These are phyloP conservation scores for Beauveria australis DNA, from an alignment of 2,329 filamentous ascomycete species.

Conservation along the genomic window DNA sequence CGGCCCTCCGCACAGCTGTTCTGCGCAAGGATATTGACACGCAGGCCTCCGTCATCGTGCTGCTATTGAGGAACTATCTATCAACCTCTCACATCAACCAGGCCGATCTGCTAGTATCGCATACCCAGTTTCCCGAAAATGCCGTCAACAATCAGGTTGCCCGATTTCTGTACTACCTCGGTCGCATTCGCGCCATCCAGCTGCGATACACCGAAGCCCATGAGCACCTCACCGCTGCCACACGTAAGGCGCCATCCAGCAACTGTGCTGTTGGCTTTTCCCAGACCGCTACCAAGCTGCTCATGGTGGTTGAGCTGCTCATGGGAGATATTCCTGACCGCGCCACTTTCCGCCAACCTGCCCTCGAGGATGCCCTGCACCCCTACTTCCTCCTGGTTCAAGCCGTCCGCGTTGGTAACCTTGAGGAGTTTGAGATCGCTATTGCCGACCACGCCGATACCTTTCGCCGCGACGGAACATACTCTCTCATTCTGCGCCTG, in stretches of 20 bases:
- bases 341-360: slow-evolving; percentile 82
- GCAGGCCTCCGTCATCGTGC: slow-evolving; percentile 91
- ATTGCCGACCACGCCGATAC: slow-evolving; percentile 73
- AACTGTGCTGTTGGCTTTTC: slow-evolving; percentile 88
- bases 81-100: slow-evolving; percentile 94
- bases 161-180: slow-evolving; percentile 93
- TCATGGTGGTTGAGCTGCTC: slow-evolving; percentile 89
- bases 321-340: slow-evolving; percentile 99
- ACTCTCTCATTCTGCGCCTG: slow-evolving; percentile 87
- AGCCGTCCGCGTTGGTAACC: slow-evolving; percentile 90
- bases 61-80: slow-evolving; percentile 92
- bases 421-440: slow-evolving; percentile 84
- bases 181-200: slow-evolving; percentile 92
- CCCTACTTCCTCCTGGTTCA: slow-evolving; percentile 93
- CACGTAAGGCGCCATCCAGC: slow-evolving; percentile 87
- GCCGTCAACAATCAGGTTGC: slow-evolving; percentile 98
- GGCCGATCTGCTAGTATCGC: slow-evolving; percentile 88
- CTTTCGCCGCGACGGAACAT: slow-evolving; percentile 90
- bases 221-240: slow-evolving; percentile 85
- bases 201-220: slow-evolving; percentile 95
- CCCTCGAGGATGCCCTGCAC: slow-evolving; percentile 77
- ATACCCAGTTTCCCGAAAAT: slow-evolving; percentile 89
- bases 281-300: slow-evolving; percentile 91
- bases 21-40: slow-evolving; percentile 94
- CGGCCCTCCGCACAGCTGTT: slow-evolving; percentile 88